Percentiles rank a stretch among this genome's conserved stretches.
phyloP scores from a whole-genome alignment of 805 yeast species.

The Saturnispora serradocipensis region DNA sequence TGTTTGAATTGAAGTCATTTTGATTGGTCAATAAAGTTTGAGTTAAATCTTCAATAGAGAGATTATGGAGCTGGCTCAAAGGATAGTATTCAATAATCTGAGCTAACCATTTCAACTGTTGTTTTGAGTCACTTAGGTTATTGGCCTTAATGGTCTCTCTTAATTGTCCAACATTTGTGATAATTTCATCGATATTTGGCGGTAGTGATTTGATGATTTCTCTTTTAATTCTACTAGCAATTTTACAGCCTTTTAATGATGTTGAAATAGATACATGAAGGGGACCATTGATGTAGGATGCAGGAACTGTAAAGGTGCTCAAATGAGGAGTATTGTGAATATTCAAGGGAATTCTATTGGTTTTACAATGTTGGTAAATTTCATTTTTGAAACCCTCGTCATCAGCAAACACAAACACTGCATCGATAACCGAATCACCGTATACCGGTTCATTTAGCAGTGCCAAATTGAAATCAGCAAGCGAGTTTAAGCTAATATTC shows the following conservation, averaged over 20 bases:
- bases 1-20: constrained; percentile 4
- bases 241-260: constrained; percentile 79
- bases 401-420: constrained; percentile 1
- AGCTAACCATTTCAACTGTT: constrained; percentile 69
- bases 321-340: constrained; percentile 63
- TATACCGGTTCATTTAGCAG: not conserved
- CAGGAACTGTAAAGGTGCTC: constrained; percentile 68
- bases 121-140: constrained; percentile 42
- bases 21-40: constrained; percentile 15
- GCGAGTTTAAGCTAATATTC: not conserved
- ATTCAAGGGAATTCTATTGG: constrained; percentile 72
- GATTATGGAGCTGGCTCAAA: constrained; percentile 46
- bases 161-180: constrained; percentile 60
- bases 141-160: constrained; percentile 29
- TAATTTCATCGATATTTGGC: constrained; percentile 54
- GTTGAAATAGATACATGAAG: constrained; percentile 81
- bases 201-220: constrained; percentile 64
- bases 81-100: constrained; percentile 92
- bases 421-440: not conserved
- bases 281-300: constrained; percentile 56
- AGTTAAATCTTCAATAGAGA: constrained; percentile 50
- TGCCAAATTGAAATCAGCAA: not conserved
- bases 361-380: constrained; percentile 44
- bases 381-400: not conserved
- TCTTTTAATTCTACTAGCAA: constrained; percentile 72